Percentiles rank a stretch among this genome's conserved stretches.
These are phyloP conservation scores for Septoria petroselini DNA, from an alignment of 2,329 filamentous ascomycete genomes.

Conservation along the genomic window DNA sequence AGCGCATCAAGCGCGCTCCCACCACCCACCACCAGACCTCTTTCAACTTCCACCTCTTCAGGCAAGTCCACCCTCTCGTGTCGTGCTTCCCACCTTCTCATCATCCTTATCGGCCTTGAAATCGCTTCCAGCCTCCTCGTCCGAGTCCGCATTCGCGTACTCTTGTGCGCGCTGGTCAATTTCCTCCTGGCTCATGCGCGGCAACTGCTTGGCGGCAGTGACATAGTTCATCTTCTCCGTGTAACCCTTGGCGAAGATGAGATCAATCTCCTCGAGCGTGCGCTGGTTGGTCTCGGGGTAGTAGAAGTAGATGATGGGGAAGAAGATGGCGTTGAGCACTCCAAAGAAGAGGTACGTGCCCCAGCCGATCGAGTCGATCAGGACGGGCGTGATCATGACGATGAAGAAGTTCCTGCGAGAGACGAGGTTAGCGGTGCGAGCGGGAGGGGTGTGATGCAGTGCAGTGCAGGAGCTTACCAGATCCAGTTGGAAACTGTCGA, in stretches of 20 bases:
- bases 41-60: no score
- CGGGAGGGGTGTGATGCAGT: no score
- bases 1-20: neutral
- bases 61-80: constrained; percentile 2
- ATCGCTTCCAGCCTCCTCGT: constrained; percentile 13
- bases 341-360: constrained; percentile 48
- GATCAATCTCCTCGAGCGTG: constrained; percentile 32
- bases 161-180: constrained; percentile 37
- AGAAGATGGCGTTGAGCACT: constrained; percentile 40
- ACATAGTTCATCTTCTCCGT: constrained; percentile 38
- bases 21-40: no score
- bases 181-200: constrained; percentile 36
- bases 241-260: constrained; percentile 30
- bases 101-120: constrained; percentile 12
- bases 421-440: neutral
- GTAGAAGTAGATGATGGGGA: constrained; percentile 58
- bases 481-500: constrained; percentile 50
- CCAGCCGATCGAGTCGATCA: constrained; percentile 49
- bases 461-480: no score
- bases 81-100: constrained; percentile 7
- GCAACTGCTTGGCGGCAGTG: constrained; percentile 39
- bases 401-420: constrained; percentile 49
- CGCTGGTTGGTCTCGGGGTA: constrained; percentile 45
- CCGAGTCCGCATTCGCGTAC: constrained; percentile 14
- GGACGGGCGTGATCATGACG: constrained; percentile 42